Conservation (phyloP, 176 grass and related monocot genomes). For the Ensete glaucum region DNA sequence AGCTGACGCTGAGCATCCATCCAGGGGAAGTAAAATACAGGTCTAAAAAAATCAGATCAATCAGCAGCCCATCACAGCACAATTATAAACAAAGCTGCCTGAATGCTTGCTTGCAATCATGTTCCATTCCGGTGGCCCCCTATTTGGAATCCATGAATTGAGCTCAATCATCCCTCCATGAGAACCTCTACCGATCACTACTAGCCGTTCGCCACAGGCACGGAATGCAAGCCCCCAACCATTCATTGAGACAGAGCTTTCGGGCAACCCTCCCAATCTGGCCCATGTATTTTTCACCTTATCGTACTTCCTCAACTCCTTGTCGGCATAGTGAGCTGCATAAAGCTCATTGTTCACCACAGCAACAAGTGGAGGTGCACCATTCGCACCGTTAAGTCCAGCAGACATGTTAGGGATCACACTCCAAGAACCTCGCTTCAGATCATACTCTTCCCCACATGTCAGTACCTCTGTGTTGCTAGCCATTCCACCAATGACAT, state of each 20-base stretch:
- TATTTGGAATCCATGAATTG: conserved; percentile 23
- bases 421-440: conserved; percentile 11
- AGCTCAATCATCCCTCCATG: conserved; percentile 17
- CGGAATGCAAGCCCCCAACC: conserved; percentile 21
- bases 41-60: background rate
- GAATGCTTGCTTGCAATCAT: conserved; percentile 21
- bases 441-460: conserved; percentile 17
- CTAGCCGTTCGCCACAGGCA: conserved; percentile 8
- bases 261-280: conserved; percentile 7
- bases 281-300: conserved; percentile 11
- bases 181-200: conserved; percentile 15
- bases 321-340: conserved; percentile 19
- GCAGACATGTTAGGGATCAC: conserved; percentile 12
- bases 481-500: conserved; percentile 15
- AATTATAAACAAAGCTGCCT: conserved; percentile 18
- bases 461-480: conserved; percentile 3
- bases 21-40: background rate
- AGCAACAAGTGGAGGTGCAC: conserved; percentile 21
- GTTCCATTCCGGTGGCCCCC: background rate
- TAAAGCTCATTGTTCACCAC: conserved; percentile 20
- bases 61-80: conserved; percentile 24
- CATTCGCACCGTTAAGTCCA: conserved; percentile 9
- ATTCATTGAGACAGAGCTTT: conserved; percentile 17
- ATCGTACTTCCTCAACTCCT: conserved; percentile 14
- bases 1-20: background rate